phyloP scores from a whole-genome alignment of 768 basidiomycete species.

The Phaeotremella skinneri region DNA sequence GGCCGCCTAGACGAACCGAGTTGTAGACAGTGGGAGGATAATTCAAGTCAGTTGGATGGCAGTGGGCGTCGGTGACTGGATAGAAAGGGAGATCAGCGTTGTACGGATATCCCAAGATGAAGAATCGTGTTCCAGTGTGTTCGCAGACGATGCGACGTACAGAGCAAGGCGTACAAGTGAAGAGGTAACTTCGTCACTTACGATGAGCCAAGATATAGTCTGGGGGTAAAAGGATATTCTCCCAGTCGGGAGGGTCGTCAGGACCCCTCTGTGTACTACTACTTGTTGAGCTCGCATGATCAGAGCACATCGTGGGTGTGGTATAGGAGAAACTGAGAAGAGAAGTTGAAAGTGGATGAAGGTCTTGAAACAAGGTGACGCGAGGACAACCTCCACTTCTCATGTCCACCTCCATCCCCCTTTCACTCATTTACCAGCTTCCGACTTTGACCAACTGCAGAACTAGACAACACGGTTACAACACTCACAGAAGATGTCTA shows the following conservation, averaged over 20 bases:
- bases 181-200: constrained; percentile 9
- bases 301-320: background rate
- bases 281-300: background rate
- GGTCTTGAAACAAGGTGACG: background rate
- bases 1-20: constrained; percentile 59
- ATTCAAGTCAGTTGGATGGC: constrained; percentile 80
- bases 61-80: constrained; percentile 76
- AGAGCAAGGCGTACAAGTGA: background rate
- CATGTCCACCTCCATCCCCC: background rate
- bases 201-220: constrained; percentile 24
- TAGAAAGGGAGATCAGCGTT: background rate
- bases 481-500: background rate
- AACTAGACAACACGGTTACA: too few species aligned
- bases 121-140: too few species aligned
- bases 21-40: constrained; percentile 59
- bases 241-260: constrained; percentile 29
- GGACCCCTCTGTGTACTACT: background rate
- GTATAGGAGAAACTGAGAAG: background rate
- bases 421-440: background rate
- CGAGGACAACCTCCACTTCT: background rate
- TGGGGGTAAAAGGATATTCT: constrained; percentile 23
- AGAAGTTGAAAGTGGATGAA: background rate
- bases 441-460: too few species aligned
- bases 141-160: too few species aligned
- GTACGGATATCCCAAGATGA: background rate